Conservation (phyloP, 2,329 filamentous ascomycete genomes). For the Penicillium sp. region DNA sequence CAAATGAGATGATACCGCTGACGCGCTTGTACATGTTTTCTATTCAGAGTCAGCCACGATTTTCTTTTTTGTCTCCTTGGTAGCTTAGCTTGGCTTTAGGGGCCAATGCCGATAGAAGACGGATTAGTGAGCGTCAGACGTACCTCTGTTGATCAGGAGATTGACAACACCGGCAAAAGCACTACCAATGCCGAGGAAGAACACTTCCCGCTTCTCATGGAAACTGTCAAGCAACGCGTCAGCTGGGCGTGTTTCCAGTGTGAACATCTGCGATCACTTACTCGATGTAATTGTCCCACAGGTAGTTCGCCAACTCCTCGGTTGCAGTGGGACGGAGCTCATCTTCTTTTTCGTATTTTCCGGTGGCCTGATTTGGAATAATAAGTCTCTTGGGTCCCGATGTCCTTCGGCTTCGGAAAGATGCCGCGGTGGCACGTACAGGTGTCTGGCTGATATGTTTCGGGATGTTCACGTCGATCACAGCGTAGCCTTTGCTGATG, state of each 20-base stretch:
- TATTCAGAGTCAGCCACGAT: slow-evolving; percentile 30
- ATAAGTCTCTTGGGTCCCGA: neutral
- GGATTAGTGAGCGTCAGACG: slow-evolving; percentile 19
- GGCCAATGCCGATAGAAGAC: neutral
- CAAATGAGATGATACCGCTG: slow-evolving; percentile 78
- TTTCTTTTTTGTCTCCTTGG: neutral
- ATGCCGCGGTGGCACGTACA: slow-evolving; percentile 48
- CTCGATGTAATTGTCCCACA: slow-evolving; percentile 98
- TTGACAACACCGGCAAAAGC: slow-evolving; percentile 84
- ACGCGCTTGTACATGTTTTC: slow-evolving; percentile 70
- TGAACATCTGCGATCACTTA: slow-evolving; percentile 41
- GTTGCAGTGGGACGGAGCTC: slow-evolving; percentile 61
- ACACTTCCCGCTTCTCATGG: slow-evolving; percentile 71
- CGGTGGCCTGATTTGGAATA: slow-evolving; percentile 27
- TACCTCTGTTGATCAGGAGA: slow-evolving; percentile 78
- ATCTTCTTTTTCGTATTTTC: slow-evolving; percentile 54
- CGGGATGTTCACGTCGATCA: slow-evolving; percentile 92
- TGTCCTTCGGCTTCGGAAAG: neutral
- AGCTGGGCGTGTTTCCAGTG: neutral
- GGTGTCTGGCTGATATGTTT: slow-evolving; percentile 72
- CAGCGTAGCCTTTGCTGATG: slow-evolving; percentile 73
- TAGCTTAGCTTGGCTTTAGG: neutral
- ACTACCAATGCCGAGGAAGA: slow-evolving; percentile 87
- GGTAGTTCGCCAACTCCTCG: slow-evolving; percentile 77
- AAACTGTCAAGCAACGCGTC: slow-evolving; percentile 53